Base-by-base conservation (phyloP, 1,139 yeast species). In the Zygoascus hellenicus region DNA sequence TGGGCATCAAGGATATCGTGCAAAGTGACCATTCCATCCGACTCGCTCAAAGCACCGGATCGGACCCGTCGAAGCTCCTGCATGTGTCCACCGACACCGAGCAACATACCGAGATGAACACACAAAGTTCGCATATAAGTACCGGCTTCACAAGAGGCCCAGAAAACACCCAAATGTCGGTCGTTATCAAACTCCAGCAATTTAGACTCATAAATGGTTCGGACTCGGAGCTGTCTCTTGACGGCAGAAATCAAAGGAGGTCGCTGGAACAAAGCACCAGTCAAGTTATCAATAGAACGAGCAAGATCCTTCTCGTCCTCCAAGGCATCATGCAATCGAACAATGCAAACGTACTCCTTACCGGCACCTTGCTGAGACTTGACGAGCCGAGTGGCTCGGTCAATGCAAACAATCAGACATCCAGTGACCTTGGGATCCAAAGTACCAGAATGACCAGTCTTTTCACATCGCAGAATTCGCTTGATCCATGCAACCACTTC, bases 121-220 rank as follows among this genome's bases (percentile, higher is more conserved):
- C 98, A 92, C 62, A 92, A 76, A 48, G 98, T 92, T 80, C 98
- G 86, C 96, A 92, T 92, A 74, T 92, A 92, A 55, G 98, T 92
- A 71, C 98, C 98, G 53, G 98, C 98, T 76, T 92, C 98, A 79
- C 98, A 92, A 42, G 95, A 85, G 52, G 97, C 97, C 98, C 98
- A 92, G 76, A 92, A 92, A 35, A 92, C 97, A 73, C 96, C 96
- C 57, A 92, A 78, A 61, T 94, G 94, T 71, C 97, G 84, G 72
- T 92, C 90, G 72, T 89, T 87, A 71, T 92, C 98, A 64, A 92
- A 92, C 72, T 92, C 98, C 61, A 90, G 81, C 67, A 92, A 76
- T 58, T 92, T 89, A 55, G 97, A 87, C 67, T 92, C 98, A 71
- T 92, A 92, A 65, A 92, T 90, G 54, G 97, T 92, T 74, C 98